A percentile compares a stretch with the other conserved stretches of the same genome.
These are phyloP conservation scores for Calonectria honghensis DNA, from an alignment of 2,329 filamentous ascomycete genomes.

Conservation along the genomic window DNA sequence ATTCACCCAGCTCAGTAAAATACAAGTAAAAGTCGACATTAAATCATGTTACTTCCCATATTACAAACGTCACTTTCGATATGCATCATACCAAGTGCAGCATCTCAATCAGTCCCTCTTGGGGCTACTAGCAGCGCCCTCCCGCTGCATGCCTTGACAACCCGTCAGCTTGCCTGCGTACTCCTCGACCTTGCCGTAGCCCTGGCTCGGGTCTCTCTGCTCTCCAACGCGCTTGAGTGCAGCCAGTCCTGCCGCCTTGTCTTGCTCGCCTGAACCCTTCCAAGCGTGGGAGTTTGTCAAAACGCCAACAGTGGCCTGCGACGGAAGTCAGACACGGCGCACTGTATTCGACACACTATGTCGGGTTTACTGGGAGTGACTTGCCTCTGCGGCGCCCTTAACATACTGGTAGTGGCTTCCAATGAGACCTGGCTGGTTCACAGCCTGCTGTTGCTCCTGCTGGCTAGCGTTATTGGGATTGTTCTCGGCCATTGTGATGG, in stretches of 20 bases:
- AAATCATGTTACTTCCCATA: conserved; percentile 7
- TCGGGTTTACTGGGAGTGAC: conserved; percentile 38
- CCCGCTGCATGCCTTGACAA: conserved; percentile 81
- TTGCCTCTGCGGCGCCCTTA: conserved; percentile 80
- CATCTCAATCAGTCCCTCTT: conserved; percentile 49
- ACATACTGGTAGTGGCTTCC: conserved; percentile 80
- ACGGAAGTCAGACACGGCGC: neutral
- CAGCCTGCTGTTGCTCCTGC: conserved; percentile 55
- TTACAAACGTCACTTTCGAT: neutral
- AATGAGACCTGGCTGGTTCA: conserved; percentile 74
- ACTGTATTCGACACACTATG: neutral
- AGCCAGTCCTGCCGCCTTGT: conserved; percentile 77
- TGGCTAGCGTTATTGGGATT: conserved; percentile 47
- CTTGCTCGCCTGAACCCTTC: conserved; percentile 78
- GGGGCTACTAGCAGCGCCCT: conserved; percentile 72
- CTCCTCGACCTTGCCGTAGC: conserved; percentile 79
- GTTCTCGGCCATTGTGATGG: conserved; percentile 56
- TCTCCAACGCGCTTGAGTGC: conserved; percentile 77
- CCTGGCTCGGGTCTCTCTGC: conserved; percentile 72
- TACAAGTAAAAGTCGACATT: neutral
- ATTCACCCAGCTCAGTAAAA: neutral
- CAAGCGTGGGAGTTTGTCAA: conserved; percentile 78
- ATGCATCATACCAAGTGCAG: too few species aligned
- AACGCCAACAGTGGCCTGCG: conserved; percentile 75
- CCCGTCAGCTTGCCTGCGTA: conserved; percentile 77